Base-by-base conservation (phyloP, 1,139 yeast species). In the Zygosaccharomyces pseudobailii region DNA sequence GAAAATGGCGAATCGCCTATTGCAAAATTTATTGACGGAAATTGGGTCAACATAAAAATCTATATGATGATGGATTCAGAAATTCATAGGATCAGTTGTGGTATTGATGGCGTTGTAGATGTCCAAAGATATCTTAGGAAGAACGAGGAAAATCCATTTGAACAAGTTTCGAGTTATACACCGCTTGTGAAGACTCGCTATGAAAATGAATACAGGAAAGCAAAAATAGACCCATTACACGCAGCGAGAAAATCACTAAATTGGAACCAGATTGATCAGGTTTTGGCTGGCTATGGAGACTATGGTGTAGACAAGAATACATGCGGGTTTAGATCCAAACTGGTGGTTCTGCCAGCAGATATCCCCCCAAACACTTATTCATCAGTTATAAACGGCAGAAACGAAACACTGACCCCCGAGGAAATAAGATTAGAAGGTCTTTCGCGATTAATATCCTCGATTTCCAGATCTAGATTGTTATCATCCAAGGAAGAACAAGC, bases 191-290 rank as follows among this genome's bases (percentile, higher is more conserved):
- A 90, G 62, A 87, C 97, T 0, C 72, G 94, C 50, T 87, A 87
- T 62, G 90, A 88, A 30, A 80, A 76, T 39, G 75, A 72, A 13
- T 89, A 84, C 59, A 69, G 78, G 10, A 73, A 77, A 2, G 76
- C 87, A 0, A 72, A 71, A 48, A 75, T 84, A 6, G 82, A 81
- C 54, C 78, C 82, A 3, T 70, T 79, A 19, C 76, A 77, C 46
- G 73, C 72, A 3, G 71, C 72, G 39, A 76, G 86, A 1, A 69
- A 78, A 37, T 72, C 74, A 17, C 78, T 81, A 53, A 89, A 90
- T 54, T 94, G 98, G 98, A 90, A 90, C 58, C 85, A 84, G 53
- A 74, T 89, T 52, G 99, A 94, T 68, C 97, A 89, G 62, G 76
- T 80, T 23, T 67, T 92, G 22, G 96, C 97, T 1, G 98, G 98